Base-by-base conservation (phyloP, 345 rosid genomes). In the Salix exigua region DNA sequence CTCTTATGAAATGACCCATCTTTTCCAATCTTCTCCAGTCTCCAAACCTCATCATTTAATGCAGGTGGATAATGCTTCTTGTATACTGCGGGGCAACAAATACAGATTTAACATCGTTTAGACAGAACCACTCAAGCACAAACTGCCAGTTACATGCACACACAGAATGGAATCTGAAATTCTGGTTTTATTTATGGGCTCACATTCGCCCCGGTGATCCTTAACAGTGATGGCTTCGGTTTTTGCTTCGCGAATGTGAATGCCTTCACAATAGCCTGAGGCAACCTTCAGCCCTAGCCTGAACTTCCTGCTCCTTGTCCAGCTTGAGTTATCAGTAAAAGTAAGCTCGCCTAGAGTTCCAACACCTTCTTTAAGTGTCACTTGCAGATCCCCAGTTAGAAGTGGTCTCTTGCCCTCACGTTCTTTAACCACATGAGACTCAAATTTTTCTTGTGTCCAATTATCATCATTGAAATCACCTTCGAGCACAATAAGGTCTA, bases 11-110 rank as follows among this genome's bases (percentile, higher is more conserved):
- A 92, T 5, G 97, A 92, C 11, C 99, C 99, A 60, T 96, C 99
- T 77, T 96, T 96, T 31, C 97, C 99, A 62, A 92, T 93, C 83
- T 96, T 96, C 84, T 96, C 98, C 87, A 96, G 80, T 82, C 99
- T 88, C 98, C 98, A 96, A 11, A 94, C 97, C 65, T 96, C 97
- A 85, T 96, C 99, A 81, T 84, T 78, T 68, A 91, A 72, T 31
- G 94, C 89, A 71, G 98, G 98, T 7, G 99, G 99, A 68, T 96
- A 96, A 80, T 96, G 98, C 85, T 96, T 96, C 88, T 96, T 96
- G 85, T 96, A 96, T 74, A 92, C 99, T 96, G 86, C 31, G 69
- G 66, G 37, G 40, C 28, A 58, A 40, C 44, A 60, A 61, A 40
- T 51, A 7, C 9, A 71, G 17, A 25, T 38, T 73, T 50, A 33